Conservation (phyloP, 305 asterid genomes). For the Coffea humblotiana region DNA sequence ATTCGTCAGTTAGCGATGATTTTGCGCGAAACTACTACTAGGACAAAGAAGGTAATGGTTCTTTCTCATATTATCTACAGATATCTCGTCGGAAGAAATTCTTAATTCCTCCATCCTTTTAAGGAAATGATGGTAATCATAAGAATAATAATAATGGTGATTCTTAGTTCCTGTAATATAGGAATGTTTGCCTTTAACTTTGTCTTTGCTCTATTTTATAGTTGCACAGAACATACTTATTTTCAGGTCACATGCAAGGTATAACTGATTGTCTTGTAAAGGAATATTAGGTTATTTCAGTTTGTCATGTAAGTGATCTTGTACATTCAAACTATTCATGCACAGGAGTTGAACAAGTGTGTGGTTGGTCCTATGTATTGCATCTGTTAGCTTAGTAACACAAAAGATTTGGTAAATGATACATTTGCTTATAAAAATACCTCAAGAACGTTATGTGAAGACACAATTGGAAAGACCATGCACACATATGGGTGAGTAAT, state of each 20-base stretch:
- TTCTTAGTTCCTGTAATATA: neutral
- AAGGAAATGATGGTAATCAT: neutral
- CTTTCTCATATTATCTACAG: neutral
- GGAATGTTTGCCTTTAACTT: neutral
- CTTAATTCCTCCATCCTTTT: too few relatives aligned
- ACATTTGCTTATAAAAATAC: neutral
- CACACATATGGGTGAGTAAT: neutral
- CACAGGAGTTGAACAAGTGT: neutral
- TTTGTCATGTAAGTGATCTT: neutral
- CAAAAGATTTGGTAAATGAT: neutral
- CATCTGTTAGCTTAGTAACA: neutral
- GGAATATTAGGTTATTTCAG: neutral
- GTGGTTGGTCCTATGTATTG: neutral
- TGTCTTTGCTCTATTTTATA: neutral
- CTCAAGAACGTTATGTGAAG: neutral
- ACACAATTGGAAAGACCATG: neutral
- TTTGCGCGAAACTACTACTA: slow-evolving; percentile 63
- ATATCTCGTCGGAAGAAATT: neutral
- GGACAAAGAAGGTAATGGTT: slow-evolving; percentile 41
- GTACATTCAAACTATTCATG: neutral
- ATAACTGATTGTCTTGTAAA: neutral
- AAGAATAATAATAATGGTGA: neutral
- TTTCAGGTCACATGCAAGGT: neutral
- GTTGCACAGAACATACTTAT: neutral
- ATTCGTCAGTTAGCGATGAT: slow-evolving; percentile 87